Evolutionary conservation across 164 flowering plant species (phyloP).

Genomic region (Nelumbo lutea): DNA sequence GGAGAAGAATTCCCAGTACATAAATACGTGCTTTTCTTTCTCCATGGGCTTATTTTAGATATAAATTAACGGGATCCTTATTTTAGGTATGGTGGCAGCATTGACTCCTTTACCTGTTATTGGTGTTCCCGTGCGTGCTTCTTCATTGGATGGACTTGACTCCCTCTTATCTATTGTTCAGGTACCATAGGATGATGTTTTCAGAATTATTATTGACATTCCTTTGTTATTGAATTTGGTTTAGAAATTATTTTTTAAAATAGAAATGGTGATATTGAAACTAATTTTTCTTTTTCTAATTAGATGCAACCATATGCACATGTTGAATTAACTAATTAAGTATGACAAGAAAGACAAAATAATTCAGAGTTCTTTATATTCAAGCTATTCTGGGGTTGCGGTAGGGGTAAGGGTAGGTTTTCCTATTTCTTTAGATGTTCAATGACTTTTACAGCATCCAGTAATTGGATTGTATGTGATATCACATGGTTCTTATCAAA

Average conservation of each 20-base stretch:
- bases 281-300: no score
- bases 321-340: no score
- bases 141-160: slow-evolving; percentile 80
- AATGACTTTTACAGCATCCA: no score
- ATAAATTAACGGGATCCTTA: background rate
- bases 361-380: no score
- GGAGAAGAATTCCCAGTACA: slow-evolving; percentile 1
- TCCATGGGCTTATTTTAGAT: background rate
- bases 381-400: no score
- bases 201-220: background rate
- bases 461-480: no score
- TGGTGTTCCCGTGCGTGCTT: slow-evolving; percentile 90
- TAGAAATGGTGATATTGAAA: no score
- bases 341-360: no score
- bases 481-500: no score
- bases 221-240: background rate
- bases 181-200: slow-evolving; percentile 32
- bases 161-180: slow-evolving; percentile 93
- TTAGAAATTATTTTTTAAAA: background rate
- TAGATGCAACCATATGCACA: no score
- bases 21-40: background rate
- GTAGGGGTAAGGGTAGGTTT: no score
- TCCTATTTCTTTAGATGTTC: no score
- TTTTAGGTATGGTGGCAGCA: slow-evolving; percentile 93
- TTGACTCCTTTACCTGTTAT: slow-evolving; percentile 86